Evolutionary conservation across 2,329 filamentous ascomycete species (phyloP).

Genomic region (Aspergillus eucalypticola): DNA sequence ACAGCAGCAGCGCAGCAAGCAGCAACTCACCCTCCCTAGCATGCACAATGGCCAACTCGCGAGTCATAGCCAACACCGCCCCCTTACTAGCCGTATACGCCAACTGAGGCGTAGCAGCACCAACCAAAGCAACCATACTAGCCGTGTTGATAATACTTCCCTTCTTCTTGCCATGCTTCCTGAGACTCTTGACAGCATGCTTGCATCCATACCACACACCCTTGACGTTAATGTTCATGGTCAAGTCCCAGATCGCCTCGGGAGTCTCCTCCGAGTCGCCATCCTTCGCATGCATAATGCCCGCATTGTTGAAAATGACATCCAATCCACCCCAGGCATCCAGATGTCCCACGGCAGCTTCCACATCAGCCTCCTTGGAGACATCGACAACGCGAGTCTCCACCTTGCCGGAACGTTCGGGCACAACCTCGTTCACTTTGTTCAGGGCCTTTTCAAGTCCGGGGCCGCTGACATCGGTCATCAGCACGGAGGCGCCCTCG

Average conservation of each 20-base stretch:
- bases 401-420: slow-evolving; percentile 35
- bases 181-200: slow-evolving; percentile 80
- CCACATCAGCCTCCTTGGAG: slow-evolving; percentile 77
- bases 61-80: slow-evolving; percentile 83
- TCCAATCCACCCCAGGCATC: slow-evolving; percentile 87
- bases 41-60: slow-evolving; percentile 89
- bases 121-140: slow-evolving; percentile 82
- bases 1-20: too few relatives aligned
- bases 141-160: slow-evolving; percentile 91
- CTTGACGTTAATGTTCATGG: slow-evolving; percentile 94
- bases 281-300: slow-evolving; percentile 89
- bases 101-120: slow-evolving; percentile 82
- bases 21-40: slow-evolving; percentile 63
- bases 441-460: slow-evolving; percentile 74
- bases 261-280: slow-evolving; percentile 79
- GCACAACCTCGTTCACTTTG: slow-evolving; percentile 73
- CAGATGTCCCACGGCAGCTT: slow-evolving; percentile 70
- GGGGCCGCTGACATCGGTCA: slow-evolving; percentile 79
- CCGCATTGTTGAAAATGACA: slow-evolving; percentile 95
- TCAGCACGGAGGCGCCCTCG: slow-evolving; percentile 81
- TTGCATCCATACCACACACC: slow-evolving; percentile 97
- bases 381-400: slow-evolving; percentile 61
- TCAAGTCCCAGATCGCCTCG: slow-evolving; percentile 91
- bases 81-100: slow-evolving; percentile 95
- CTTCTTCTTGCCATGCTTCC: slow-evolving; percentile 74